Evolutionary conservation across 2,329 filamentous ascomycete species (phyloP), one percentile per base, ranked within the genome.

Genomic region (Xylariaceae sp.): DNA sequence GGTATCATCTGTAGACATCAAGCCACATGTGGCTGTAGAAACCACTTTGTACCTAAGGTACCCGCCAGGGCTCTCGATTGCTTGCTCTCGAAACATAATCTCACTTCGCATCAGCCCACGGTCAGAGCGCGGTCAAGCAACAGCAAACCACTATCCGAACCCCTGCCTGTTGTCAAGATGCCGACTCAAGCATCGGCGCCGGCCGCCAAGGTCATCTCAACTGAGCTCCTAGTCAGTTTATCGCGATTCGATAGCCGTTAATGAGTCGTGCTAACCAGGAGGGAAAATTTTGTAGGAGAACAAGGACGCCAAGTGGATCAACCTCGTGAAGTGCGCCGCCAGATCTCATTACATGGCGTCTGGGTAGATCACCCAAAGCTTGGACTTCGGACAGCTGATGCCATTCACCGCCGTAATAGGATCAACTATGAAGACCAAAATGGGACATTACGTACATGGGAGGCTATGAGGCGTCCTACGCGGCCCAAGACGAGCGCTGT

Each of bases 271-370:
- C 39, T 41, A 37, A 41, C 32, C 6, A 9, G 30, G 18, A 15
- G 34, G 15, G 12, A 13, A 26, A n/a, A n/a, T n/a, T n/a, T n/a
- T 26, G 19, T 17, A 60, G 57, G 56, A 60, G 18, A 59, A 57
- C 38, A 58, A 58, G 41, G 56, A 60, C 41, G 56, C 57, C 12
- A 53, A 53, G 28, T 60, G 57, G 57, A 54, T 60, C 46, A 60
- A 60, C 29, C 42, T 60, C 9, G 52, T 59, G 6, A 58, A 59
- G 57, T 59, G 29, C 49, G 56, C 52, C 18, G 26, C 12, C 19
- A 18, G 13, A n/a, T 17, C 15, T 13, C 16, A 4, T n/a, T 17
- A n/a, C 30, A 6, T 32, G 30, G n/a, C n/a, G n/a, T n/a, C n/a
- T n/a, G 26, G 30, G 30, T 7, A 32, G 7, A 7, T 32, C 30